phyloP scores from a whole-genome alignment of 1,139 yeast species.

The Kurtzmaniella natalensis region DNA sequence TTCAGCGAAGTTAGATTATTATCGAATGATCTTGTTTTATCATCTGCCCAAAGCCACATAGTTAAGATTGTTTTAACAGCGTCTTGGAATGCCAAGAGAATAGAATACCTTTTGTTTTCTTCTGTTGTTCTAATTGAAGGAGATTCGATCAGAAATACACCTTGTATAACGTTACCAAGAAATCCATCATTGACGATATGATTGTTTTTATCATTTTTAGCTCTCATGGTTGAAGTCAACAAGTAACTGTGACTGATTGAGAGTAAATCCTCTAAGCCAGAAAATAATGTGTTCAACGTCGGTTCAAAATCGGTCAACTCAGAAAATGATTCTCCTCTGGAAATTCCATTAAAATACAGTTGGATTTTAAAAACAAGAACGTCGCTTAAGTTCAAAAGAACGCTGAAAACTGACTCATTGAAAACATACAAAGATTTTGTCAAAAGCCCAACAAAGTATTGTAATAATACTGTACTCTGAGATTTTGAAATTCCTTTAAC shows the following conservation, averaged over 20 bases:
- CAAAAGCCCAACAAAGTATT: slow-evolving; percentile 45
- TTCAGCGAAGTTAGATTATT: slow-evolving; percentile 22
- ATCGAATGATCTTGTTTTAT: slow-evolving; percentile 21
- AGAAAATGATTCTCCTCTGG: slow-evolving; percentile 14
- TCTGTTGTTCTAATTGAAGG: slow-evolving; percentile 55
- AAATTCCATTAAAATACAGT: slow-evolving; percentile 10
- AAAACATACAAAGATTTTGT: slow-evolving; percentile 43
- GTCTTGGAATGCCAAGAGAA: slow-evolving; percentile 60
- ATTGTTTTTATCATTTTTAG: slow-evolving; percentile 12
- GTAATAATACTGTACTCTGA: slow-evolving; percentile 36
- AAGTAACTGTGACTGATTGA: slow-evolving; percentile 59
- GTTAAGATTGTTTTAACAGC: slow-evolving; percentile 51
- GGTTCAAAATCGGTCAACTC: slow-evolving; percentile 34
- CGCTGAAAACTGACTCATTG: slow-evolving; percentile 48
- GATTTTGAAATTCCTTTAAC: slow-evolving; percentile 35
- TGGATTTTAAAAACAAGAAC: slow-evolving; percentile 47
- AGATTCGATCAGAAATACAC: slow-evolving; percentile 80
- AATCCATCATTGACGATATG: slow-evolving; percentile 37
- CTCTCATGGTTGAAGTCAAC: slow-evolving; percentile 28
- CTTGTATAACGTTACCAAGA: slow-evolving; percentile 75
- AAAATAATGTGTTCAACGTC: slow-evolving; percentile 48
- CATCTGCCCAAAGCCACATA: slow-evolving; percentile 77
- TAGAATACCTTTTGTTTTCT: slow-evolving; percentile 49
- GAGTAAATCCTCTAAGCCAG: slow-evolving; percentile 65
- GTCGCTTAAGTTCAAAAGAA: slow-evolving; percentile 45